Conservation (phyloP, 495 filamentous ascomycete genomes). For the Chaetomium tenue region DNA sequence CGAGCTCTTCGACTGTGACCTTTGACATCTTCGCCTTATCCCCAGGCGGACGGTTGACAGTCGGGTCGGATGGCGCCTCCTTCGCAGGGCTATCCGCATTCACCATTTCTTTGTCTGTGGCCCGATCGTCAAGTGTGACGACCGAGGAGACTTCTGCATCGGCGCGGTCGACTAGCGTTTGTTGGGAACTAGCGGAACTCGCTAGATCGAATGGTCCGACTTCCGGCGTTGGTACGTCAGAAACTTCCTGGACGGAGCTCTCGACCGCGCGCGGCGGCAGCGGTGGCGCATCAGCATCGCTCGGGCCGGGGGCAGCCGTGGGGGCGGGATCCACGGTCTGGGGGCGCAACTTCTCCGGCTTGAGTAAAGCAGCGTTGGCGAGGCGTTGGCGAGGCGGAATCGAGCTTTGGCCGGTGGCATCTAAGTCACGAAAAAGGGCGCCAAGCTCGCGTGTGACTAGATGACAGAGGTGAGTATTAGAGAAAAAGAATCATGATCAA, state of each 20-base stretch:
- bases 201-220: constrained; percentile 30
- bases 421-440: constrained; percentile 67
- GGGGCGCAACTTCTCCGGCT: constrained; percentile 28
- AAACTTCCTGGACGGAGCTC: constrained; percentile 19
- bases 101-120: constrained; percentile 5
- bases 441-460: constrained; percentile 71
- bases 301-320: constrained; percentile 7
- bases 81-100: constrained; percentile 17
- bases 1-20: constrained; percentile 43
- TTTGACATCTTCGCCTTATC: constrained; percentile 27
- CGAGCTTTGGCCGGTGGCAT: constrained; percentile 53
- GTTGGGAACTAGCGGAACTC: constrained; percentile 41
- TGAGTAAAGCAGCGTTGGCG: constrained; percentile 66
- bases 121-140: constrained; percentile 15
- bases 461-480: constrained; percentile 13
- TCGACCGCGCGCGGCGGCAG: constrained; percentile 32
- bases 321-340: constrained; percentile 9
- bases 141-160: constrained; percentile 29
- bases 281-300: constrained; percentile 24
- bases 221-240: constrained; percentile 20
- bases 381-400: constrained; percentile 73
- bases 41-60: constrained; percentile 10
- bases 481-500: not conserved
- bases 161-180: constrained; percentile 40
- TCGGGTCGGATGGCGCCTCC: not conserved